Conservation (phyloP, 2,329 filamentous ascomycete genomes). For the Exophiala sp. region DNA sequence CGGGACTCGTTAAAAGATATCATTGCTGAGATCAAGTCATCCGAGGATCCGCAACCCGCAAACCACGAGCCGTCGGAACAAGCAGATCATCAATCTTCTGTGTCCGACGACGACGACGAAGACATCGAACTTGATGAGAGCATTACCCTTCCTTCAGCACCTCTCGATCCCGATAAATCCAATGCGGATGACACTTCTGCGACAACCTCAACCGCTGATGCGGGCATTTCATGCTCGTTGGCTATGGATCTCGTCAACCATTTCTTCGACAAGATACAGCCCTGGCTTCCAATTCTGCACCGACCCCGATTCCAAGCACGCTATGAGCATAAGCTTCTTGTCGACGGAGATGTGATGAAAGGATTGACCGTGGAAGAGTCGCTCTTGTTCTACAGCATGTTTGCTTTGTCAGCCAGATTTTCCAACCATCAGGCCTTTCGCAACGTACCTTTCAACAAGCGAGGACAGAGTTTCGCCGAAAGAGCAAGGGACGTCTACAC, state of each 20-base stretch:
- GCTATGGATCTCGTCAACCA: constrained; percentile 83
- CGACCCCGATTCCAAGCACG: constrained; percentile 64
- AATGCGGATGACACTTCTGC: not conserved
- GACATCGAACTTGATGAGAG: constrained; percentile 3
- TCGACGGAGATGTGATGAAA: constrained; percentile 17
- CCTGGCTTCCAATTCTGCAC: constrained; percentile 82
- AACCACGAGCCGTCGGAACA: not conserved
- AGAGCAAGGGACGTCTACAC: constrained; percentile 12
- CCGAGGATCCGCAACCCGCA: not conserved
- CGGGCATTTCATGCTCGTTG: constrained; percentile 9
- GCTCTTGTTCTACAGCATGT: constrained; percentile 21
- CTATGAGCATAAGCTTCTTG: constrained; percentile 9
- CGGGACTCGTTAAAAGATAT: constrained; percentile 15
- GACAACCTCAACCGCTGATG: not conserved
- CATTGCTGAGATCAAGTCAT: constrained; percentile 15
- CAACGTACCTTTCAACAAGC: constrained; percentile 4
- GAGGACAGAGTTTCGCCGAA: constrained; percentile 18
- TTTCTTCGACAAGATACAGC: constrained; percentile 87
- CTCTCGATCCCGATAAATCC: not conserved
- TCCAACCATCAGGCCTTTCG: constrained; percentile 17
- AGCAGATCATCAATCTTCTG: not conserved
- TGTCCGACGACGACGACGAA: constrained; percentile 11
- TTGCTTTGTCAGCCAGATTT: constrained; percentile 20
- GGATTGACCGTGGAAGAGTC: constrained; percentile 12
- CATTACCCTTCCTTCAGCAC: not conserved